Conservation (phyloP, 1,284 basidiomycete genomes). For the Pascua sp. region DNA sequence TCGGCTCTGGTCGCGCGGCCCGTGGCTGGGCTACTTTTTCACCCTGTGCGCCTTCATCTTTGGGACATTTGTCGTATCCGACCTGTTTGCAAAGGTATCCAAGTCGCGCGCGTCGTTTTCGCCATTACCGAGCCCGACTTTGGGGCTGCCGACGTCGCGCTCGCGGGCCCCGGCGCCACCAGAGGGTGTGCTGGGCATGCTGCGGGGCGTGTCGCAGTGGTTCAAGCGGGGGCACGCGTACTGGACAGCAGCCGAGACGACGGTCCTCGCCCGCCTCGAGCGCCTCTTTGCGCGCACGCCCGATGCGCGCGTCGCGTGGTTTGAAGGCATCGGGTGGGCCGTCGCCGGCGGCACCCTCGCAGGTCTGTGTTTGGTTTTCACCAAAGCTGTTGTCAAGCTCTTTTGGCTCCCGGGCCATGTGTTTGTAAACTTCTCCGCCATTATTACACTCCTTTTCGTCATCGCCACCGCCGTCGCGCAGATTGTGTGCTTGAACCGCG, state of each 20-base stretch:
- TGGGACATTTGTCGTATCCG: slow-evolving; percentile 58
- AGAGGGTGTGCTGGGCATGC: slow-evolving; percentile 8
- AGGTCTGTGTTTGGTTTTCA: slow-evolving; percentile 83
- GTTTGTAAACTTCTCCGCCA: slow-evolving; percentile 71
- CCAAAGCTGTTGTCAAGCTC: slow-evolving; percentile 63
- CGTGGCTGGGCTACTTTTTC: slow-evolving; percentile 86
- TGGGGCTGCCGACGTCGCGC: slow-evolving; percentile 27
- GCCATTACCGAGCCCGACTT: slow-evolving; percentile 52
- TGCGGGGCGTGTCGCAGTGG: neutral
- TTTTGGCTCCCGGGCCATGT: slow-evolving; percentile 40
- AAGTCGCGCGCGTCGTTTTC: slow-evolving; percentile 45
- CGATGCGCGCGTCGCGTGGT: slow-evolving; percentile 79
- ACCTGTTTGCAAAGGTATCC: slow-evolving; percentile 37
- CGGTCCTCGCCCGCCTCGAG: slow-evolving; percentile 64
- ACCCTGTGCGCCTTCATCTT: slow-evolving; percentile 67
- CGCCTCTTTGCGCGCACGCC: slow-evolving; percentile 70
- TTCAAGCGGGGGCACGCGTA: slow-evolving; percentile 23
- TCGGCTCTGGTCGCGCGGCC: slow-evolving; percentile 71
- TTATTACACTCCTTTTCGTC: slow-evolving; percentile 78
- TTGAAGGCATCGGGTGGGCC: slow-evolving; percentile 86
- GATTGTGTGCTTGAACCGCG: slow-evolving; percentile 84
- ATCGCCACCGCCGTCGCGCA: slow-evolving; percentile 76
- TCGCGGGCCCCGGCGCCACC: slow-evolving; percentile 17
- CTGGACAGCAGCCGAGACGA: slow-evolving; percentile 56
- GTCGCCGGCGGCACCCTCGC: slow-evolving; percentile 84